Evolutionary conservation across 2,329 filamentous ascomycete species (phyloP), one percentile per base, ranked within the genome.

Genomic region (Arthrobotrys megalospora): DNA sequence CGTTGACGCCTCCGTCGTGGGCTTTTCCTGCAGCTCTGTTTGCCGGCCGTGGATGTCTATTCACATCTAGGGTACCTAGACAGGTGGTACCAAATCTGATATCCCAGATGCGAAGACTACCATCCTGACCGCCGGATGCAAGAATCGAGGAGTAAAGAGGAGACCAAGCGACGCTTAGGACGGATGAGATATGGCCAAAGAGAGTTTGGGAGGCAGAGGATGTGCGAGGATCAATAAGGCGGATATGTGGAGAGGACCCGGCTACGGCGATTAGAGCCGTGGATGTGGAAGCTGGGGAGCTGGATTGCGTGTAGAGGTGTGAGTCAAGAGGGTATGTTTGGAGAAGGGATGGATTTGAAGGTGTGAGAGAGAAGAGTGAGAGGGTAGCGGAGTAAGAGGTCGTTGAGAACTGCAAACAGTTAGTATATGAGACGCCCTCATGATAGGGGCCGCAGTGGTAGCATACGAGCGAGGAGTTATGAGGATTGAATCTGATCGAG

Each of bases 21-120:
- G 95, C 93, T 87, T 84, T 48, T 85, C 86, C 68, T 83, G 83
- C n/a, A 82, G 55, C 24, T 85, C 86, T 85, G 21, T 79, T 81
- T 21, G 12, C 85, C 84, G 43, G 86, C 85, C 45, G 84, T 4
- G 75, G 63, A 3, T 85, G 81, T 82, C 84, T 48, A 28, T 47
- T 93, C 85, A 93, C 90, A 82, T 97, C 93, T 1, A 98, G 87
- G 47, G 92, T 88, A 0, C 91, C 93, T 36, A 98, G 86, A 19
- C 91, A 89, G 6, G 91, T 91, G 19, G 91, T 91, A 34, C 93
- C 92, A 36, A 92, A 90, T 2, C 95, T 88, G 28, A 97, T 89
- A 83, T 98, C 95, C 91, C 95, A 98, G 41, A 97, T 86, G 21
- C 94, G 89, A 1, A 94, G 90, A 8, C 90, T 91, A 19, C 94